Base-by-base conservation (phyloP, 2,329 filamentous ascomycete genomes). In the Penicillium sp. region DNA sequence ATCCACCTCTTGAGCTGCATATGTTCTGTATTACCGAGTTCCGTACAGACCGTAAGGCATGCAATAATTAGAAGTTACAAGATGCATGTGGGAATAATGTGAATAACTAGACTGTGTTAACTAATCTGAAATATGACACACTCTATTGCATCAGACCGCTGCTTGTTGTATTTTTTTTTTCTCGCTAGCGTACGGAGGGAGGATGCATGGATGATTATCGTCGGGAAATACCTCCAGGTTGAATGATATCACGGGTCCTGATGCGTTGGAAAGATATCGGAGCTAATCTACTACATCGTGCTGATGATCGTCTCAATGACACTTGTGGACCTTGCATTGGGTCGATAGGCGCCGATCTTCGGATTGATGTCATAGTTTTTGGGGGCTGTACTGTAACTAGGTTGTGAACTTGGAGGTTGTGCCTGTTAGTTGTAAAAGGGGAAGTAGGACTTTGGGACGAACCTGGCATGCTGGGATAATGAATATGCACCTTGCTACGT, bases 221-320 rank as follows among this genome's bases (percentile, higher is more conserved):
- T 25, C 27, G 27, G n/a, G 17, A 50, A 25, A 49, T 27, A 17
- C 21, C 10, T 6, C 21, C 23, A 27, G 17, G n/a, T 23, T 19
- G 23, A 17, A 23, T 53, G 42, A 53, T 48, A 53, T 53, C 42
- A 53, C 51, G n/a, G 51, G 36, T 17, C n/a, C 9, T 33, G 49
- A n/a, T 17, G 10, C 25, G 19, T 53, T 23, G 4, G 21, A n/a
- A 21, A 38, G 23, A 53, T 39, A 48, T 23, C 33, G 41, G 31
- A 10, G 3, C 9, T 17, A 21, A 38, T 47, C 41, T 38, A 35
- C 29, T n/a, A 17, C 27, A 33, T 12, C 12, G 45, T 45, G 39
- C 29, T 15, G 19, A 41, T 15, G 19, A 41, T 45, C 21, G 17
- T 36, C 50, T 35, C 36, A 6, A 41, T 45, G 15, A 38, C 51